A percentile compares a stretch with the other conserved stretches of the same genome.
Evolutionary conservation across 805 yeast genomes (phyloP).

Genomic region (Metahyphopichia silvanorum): DNA sequence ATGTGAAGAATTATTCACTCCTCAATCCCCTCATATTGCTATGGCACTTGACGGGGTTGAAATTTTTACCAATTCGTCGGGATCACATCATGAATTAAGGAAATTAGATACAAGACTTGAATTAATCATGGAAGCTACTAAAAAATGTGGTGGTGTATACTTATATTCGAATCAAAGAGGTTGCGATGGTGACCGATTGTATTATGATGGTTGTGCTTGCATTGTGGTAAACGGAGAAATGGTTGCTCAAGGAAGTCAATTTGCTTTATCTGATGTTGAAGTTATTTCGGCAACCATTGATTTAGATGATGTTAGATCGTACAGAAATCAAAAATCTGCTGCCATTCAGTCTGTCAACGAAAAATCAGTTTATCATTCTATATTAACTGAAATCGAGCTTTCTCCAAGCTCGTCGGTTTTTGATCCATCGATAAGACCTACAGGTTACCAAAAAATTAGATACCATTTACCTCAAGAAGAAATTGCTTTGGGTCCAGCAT

Average conservation of each 20-base stretch:
- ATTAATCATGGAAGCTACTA: slow-evolving; percentile 86
- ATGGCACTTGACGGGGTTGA: slow-evolving; percentile 97
- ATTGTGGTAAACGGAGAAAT: slow-evolving; percentile 90
- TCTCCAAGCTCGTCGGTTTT: slow-evolving; percentile 60
- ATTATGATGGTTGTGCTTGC: slow-evolving; percentile 96
- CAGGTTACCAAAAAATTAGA: slow-evolving; percentile 46
- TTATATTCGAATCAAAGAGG: slow-evolving; percentile 94
- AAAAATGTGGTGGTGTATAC: slow-evolving; percentile 95
- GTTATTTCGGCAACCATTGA: slow-evolving; percentile 95
- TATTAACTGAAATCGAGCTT: slow-evolving; percentile 62
- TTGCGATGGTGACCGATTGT: slow-evolving; percentile 96
- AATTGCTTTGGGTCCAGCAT: slow-evolving; percentile 97
- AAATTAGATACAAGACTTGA: slow-evolving; percentile 82
- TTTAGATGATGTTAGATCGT: slow-evolving; percentile 83
- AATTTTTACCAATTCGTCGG: slow-evolving; percentile 91
- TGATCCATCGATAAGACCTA: slow-evolving; percentile 59
- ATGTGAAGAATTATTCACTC: slow-evolving; percentile 96
- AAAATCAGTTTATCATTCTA: slow-evolving; percentile 46
- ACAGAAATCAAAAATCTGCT: slow-evolving; percentile 73
- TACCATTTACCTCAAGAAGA: slow-evolving; percentile 91
- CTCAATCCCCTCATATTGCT: slow-evolving; percentile 89
- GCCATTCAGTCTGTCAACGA: slow-evolving; percentile 63
- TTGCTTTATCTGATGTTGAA: slow-evolving; percentile 86
- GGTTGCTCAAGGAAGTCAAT: slow-evolving; percentile 92
- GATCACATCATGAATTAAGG: slow-evolving; percentile 96